Evolutionary conservation across 2,329 filamentous ascomycete genomes (phyloP).

Genomic region (Polytolypa hystricis): DNA sequence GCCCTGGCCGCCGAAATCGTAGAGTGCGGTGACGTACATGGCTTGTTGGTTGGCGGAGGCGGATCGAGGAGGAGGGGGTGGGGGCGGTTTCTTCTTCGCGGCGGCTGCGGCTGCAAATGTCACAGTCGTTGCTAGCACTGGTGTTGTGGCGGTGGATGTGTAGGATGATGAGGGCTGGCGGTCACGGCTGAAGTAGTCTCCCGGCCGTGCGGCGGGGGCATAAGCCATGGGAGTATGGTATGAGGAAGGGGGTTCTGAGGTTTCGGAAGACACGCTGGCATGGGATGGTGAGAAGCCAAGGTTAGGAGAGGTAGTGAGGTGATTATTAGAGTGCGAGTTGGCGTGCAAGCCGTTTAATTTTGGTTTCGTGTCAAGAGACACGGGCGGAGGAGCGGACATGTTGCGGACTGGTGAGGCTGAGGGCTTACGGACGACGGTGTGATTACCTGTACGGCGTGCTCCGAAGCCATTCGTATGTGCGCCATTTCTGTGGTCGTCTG

Average conservation of each 20-base stretch:
- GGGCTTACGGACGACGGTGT: slow-evolving; percentile 22
- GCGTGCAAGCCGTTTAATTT: slow-evolving; percentile 13
- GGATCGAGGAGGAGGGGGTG: slow-evolving; percentile 57
- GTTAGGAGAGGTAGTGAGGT: slow-evolving; percentile 7
- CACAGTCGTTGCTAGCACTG: slow-evolving; percentile 27
- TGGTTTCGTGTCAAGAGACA: slow-evolving; percentile 17
- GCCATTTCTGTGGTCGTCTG: slow-evolving; percentile 38
- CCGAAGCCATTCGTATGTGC: slow-evolving; percentile 20
- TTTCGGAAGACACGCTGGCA: slow-evolving; percentile 21
- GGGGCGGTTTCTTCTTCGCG: slow-evolving; percentile 63
- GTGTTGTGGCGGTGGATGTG: slow-evolving; percentile 15
- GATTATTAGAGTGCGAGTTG: slow-evolving; percentile 3
- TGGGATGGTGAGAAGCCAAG: slow-evolving; percentile 8
- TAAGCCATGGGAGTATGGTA: slow-evolving; percentile 20
- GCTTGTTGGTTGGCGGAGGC: slow-evolving; percentile 42
- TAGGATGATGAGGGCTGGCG: slow-evolving; percentile 23
- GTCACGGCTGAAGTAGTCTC: slow-evolving; percentile 36
- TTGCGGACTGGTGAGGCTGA: slow-evolving; percentile 20
- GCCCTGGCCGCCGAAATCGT: slow-evolving; percentile 61
- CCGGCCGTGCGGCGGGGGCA: slow-evolving; percentile 32
- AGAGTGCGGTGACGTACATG: slow-evolving; percentile 58
- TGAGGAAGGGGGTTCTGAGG: slow-evolving; percentile 19
- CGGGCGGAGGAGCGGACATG: slow-evolving; percentile 16
- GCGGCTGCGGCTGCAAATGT: slow-evolving; percentile 34
- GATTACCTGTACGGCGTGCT: slow-evolving; percentile 29